phyloP scores from a whole-genome alignment of 1,284 basidiomycete species.

The Polyporus tsugae region DNA sequence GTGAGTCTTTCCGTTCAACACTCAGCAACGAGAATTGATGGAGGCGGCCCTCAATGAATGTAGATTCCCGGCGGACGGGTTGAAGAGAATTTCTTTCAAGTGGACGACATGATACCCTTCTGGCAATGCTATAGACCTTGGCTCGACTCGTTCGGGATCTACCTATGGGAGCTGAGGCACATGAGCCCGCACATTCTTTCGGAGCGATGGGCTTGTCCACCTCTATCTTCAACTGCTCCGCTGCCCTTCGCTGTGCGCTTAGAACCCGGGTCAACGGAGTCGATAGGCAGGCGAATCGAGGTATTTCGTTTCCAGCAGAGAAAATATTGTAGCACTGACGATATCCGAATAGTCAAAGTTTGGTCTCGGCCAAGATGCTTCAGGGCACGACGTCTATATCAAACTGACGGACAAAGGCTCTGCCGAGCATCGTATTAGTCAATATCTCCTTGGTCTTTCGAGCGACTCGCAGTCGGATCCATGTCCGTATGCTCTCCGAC shows the following conservation, averaged over 20 bases:
- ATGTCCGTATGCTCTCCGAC: slow-evolving; percentile 12
- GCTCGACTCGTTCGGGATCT: neutral
- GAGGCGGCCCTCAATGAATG: neutral
- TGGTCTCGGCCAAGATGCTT: slow-evolving; percentile 5
- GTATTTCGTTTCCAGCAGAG: neutral
- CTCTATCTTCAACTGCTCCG: neutral
- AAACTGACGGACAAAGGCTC: slow-evolving; percentile 11
- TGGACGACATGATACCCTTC: slow-evolving; percentile 1
- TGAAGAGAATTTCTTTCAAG: neutral
- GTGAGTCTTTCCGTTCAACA: neutral
- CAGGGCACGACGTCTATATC: slow-evolving; percentile 8
- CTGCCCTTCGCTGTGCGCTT: neutral
- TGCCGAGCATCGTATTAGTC: slow-evolving; percentile 7
- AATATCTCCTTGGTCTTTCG: neutral
- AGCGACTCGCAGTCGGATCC: neutral
- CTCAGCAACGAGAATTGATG: neutral
- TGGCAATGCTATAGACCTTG: slow-evolving; percentile 1
- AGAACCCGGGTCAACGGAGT: too few relatives aligned
- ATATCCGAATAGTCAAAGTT: slow-evolving; percentile 7
- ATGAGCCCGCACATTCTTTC: neutral
- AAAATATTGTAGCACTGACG: neutral
- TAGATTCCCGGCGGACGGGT: neutral
- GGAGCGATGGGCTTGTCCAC: neutral
- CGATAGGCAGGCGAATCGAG: neutral
- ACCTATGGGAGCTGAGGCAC: neutral